Base-by-base conservation (phyloP, 2,329 filamentous ascomycete species). In the Fusarium penzigii region DNA sequence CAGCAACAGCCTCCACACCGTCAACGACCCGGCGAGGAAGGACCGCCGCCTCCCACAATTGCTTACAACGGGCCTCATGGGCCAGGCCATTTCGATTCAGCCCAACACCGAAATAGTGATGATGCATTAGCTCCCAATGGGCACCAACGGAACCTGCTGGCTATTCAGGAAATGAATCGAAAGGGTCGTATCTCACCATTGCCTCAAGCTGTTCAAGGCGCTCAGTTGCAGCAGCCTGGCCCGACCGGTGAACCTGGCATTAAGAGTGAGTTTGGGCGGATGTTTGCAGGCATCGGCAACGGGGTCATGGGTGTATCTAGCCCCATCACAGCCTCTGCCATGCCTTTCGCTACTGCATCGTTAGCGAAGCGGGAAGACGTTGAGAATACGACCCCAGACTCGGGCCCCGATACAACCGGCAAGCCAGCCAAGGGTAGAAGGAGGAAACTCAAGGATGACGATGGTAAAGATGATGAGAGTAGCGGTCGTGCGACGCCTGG, bases 181-280 rank as follows among this genome's bases (percentile, higher is more conserved):
- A 89, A 88, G 59, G 92, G 92, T 2, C 86, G 92, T 44, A 81
- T 91, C 39, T 97, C 93, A 9, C 93, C 93, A 2, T 76, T 97
- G 14, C 93, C 93, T 1, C 93, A 97, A 70, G 92, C 93, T 17
- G 92, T 97, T 1, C 92, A 97, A 68, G 93, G 93, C 17, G 92
- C 90, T 1, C 92, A 96, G 69, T 85, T 87, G 14, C 89, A 92
- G 63, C 83, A 89, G 39, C 82, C 89, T 48, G 90, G 89, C 4
- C 90, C 91, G 6, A 84, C 86, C 13, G 89, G 87, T 14, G 92
- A 96, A 69, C 89, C 91, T 11, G 89, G 89, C 41, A 96, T 97
- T 66, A 96, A 97, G 78, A 95, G 87, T 68, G 93, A 97, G 69
- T 92, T 97, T 68, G 92, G 92, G 29, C 87, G 91, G 56, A 96